Conservation (phyloP, 75 land plant genomes). For the Larix kaempferi region DNA sequence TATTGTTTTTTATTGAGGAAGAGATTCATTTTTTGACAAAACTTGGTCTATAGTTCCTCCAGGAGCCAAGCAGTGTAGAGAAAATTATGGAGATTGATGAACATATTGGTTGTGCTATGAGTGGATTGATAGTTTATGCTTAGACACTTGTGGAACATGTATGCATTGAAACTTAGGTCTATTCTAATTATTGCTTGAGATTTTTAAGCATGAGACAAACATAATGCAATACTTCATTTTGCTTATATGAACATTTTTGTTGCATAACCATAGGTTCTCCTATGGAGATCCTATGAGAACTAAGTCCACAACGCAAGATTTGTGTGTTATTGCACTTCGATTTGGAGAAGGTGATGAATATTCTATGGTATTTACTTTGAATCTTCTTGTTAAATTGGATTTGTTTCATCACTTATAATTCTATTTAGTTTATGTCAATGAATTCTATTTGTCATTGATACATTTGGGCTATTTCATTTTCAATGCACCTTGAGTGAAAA, state of each 20-base stretch:
- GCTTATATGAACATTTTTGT: neutral
- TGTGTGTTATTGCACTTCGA: constrained; percentile 96
- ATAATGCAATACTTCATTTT: neutral
- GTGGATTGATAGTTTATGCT: constrained; percentile 97
- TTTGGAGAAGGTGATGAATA: constrained; percentile 99
- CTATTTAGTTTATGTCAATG: neutral
- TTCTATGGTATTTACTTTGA: constrained; percentile 64
- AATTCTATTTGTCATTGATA: too few species aligned
- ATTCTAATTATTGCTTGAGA: neutral
- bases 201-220: neutral
- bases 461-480: too few species aligned
- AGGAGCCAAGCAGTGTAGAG: constrained; percentile 97
- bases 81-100: constrained; percentile 98
- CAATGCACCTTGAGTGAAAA: too few species aligned
- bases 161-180: constrained; percentile 93
- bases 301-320: constrained; percentile 97
- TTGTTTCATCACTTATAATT: neutral
- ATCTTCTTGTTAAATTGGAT: neutral
- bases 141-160: constrained; percentile 97
- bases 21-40: constrained; percentile 1
- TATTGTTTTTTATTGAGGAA: neutral
- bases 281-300: constrained; percentile 98
- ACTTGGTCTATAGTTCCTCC: constrained; percentile 1
- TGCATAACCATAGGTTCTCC: constrained; percentile 94
- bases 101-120: constrained; percentile 99